A percentile compares a stretch with the other conserved stretches of the same genome.
Conservation (phyloP, 495 filamentous ascomycete species). For the Daldinia caldariorum region DNA sequence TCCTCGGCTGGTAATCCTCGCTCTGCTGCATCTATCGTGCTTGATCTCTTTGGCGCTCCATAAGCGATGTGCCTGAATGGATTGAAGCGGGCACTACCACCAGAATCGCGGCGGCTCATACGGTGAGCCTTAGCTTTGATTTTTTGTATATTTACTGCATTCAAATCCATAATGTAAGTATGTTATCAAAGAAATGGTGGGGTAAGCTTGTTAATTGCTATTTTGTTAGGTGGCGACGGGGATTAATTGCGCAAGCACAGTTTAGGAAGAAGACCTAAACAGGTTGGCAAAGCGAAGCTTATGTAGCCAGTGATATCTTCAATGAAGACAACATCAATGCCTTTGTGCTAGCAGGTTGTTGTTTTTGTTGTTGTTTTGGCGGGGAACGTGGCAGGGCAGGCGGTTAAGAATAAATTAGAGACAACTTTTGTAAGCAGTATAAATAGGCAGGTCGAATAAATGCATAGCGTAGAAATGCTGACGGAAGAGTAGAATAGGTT, state of each 20-base stretch:
- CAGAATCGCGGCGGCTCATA: constrained; percentile 43
- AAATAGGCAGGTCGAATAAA: constrained; percentile 7
- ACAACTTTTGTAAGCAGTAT: constrained; percentile 16
- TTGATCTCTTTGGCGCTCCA: constrained; percentile 36
- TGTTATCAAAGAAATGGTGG: background rate
- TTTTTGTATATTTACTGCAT: constrained; percentile 50
- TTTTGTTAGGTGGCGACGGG: constrained; percentile 1
- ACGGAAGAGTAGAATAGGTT: too few relatives aligned
- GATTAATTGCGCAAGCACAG: background rate
- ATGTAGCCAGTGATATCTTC: background rate
- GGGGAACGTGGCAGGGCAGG: constrained; percentile 32
- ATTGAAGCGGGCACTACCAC: constrained; percentile 45
- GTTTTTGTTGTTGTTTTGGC: constrained; percentile 5
- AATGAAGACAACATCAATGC: background rate
- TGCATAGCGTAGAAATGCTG: too few relatives aligned
- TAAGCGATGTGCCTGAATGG: constrained; percentile 50
- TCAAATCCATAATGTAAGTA: constrained; percentile 47
- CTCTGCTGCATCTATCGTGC: constrained; percentile 41
- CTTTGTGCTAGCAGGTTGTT: constrained; percentile 23
- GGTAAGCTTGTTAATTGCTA: background rate
- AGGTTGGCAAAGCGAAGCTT: background rate
- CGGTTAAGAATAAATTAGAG: constrained; percentile 8
- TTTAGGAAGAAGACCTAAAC: background rate
- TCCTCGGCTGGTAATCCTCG: constrained; percentile 23
- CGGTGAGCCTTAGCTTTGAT: constrained; percentile 49